phyloP scores from a whole-genome alignment of 441 rosid species.

The Metrosideros polymorpha region DNA sequence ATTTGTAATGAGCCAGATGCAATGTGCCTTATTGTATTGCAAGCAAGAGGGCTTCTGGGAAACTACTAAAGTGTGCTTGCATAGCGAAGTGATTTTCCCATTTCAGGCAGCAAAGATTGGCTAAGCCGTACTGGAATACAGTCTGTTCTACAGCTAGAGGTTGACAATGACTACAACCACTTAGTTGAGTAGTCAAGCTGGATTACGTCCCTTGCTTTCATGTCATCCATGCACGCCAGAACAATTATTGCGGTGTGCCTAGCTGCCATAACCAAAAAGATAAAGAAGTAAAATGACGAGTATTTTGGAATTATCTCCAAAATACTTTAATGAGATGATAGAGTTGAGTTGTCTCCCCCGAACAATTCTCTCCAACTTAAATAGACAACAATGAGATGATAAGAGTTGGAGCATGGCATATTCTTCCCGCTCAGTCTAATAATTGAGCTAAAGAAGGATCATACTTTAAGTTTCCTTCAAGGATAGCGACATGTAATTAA shows the following conservation, averaged over 20 bases:
- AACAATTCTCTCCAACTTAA: neutral
- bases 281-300: neutral
- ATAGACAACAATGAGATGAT: neutral
- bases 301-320: neutral
- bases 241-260: neutral
- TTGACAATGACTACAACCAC: neutral
- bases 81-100: neutral
- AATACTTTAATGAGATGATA: neutral
- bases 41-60: neutral
- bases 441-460: neutral
- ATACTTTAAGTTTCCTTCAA: neutral
- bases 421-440: neutral
- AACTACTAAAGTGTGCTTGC: neutral
- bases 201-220: neutral
- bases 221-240: neutral
- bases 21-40: neutral
- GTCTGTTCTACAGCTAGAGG: neutral
- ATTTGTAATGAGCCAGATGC: neutral
- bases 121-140: neutral
- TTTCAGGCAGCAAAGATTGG: neutral
- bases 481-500: neutral
- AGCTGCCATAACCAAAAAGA: neutral
- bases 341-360: neutral
- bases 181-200: neutral
- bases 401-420: neutral